A percentile compares a stretch with the other conserved stretches of the same genome.
phyloP scores from a whole-genome alignment of 441 rosid species.

The Daphne laureola region DNA sequence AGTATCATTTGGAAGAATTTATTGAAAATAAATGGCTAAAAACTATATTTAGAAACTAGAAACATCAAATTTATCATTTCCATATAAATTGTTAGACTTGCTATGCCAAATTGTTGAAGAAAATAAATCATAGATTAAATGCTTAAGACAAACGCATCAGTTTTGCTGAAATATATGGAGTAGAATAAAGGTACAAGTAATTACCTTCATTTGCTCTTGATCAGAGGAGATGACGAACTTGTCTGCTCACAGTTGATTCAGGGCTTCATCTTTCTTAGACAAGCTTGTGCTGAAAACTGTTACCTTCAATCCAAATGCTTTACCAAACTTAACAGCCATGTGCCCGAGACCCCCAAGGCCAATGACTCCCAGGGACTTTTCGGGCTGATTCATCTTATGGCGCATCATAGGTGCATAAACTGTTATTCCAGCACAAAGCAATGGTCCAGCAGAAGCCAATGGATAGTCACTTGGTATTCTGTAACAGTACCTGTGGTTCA shows the following conservation, averaged over 20 bases:
- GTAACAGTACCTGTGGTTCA: conserved; percentile 65
- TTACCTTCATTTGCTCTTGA: conserved; percentile 74
- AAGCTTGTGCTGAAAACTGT: conserved; percentile 81
- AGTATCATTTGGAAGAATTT: too few species aligned
- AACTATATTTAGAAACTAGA: too few species aligned
- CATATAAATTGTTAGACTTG: too few species aligned
- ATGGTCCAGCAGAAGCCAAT: conserved; percentile 68
- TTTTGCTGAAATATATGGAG: background rate
- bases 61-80: too few species aligned
- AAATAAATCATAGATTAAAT: background rate
- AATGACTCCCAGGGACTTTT: conserved; percentile 72
- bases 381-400: conserved; percentile 79
- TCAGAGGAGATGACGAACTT: conserved; percentile 68
- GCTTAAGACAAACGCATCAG: background rate
- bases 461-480: conserved; percentile 64
- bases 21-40: too few species aligned
- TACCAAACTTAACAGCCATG: conserved; percentile 95
- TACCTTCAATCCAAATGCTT: conserved; percentile 79
- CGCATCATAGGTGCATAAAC: conserved; percentile 80
- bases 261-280: conserved; percentile 79
- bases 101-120: background rate
- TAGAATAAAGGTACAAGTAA: background rate
- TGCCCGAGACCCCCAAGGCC: conserved; percentile 97
- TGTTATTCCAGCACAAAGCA: conserved; percentile 89
- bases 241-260: conserved; percentile 56